Conservation (phyloP, 768 basidiomycete species). For the Cystofilobasidium capitatum region DNA sequence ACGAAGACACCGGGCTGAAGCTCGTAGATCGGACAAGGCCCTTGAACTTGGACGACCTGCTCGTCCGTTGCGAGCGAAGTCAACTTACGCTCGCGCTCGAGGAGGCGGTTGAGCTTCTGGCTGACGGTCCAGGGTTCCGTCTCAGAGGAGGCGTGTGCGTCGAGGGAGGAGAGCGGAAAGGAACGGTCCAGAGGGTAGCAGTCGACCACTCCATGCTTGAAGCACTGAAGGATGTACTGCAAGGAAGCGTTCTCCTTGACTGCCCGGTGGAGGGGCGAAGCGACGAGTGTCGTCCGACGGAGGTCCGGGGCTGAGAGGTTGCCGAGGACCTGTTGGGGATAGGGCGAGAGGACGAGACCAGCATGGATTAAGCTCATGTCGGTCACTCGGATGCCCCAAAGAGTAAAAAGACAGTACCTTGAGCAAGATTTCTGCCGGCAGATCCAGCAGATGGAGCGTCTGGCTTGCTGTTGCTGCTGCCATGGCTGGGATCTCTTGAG, state of each 20-base stretch:
- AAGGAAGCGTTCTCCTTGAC: not conserved
- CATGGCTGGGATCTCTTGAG: too few species aligned
- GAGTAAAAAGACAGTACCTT: not conserved
- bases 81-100: not conserved
- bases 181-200: too few species aligned
- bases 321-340: constrained; percentile 3
- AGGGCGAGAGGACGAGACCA: not conserved
- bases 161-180: not conserved
- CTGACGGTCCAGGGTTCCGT: not conserved
- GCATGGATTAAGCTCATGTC: not conserved
- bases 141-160: not conserved
- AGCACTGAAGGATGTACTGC: constrained; percentile 3
- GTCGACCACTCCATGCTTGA: not conserved
- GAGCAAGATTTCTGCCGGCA: not conserved
- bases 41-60: not conserved
- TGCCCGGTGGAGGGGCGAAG: not conserved
- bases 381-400: too few species aligned
- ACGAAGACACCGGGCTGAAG: constrained; percentile 22
- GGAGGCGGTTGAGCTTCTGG: not conserved
- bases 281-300: constrained; percentile 4
- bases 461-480: too few species aligned
- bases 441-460: not conserved
- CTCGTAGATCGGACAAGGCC: constrained; percentile 11
- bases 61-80: not conserved
- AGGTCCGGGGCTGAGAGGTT: constrained; percentile 11